Evolutionary conservation across 331 rosid species (phyloP), one percentile per base, ranked within the genome.

Genomic region (Spiraea crenata): DNA sequence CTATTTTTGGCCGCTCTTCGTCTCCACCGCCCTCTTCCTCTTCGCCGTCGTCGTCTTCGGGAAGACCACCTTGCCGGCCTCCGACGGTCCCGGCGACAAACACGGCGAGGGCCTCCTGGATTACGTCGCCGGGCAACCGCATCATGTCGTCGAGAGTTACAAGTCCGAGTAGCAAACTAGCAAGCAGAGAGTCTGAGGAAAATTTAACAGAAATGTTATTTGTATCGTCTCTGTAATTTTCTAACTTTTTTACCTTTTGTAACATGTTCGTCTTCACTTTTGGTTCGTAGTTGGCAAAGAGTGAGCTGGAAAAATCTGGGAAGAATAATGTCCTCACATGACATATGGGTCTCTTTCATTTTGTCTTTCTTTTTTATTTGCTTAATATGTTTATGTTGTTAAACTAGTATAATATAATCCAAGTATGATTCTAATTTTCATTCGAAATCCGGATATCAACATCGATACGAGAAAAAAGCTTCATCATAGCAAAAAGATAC

Each of bases 1-100:
- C 35, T 91, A 82, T 73, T 89, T 89, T 73, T 89, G 90, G 93
- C 96, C 97, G 0, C 97, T 91, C 48, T 42, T 87, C 50, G 81
- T 89, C 81, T 89, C 96, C 78, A 87, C 96, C 12, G 80, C 88
- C 1, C 84, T 89, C 71, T 81, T 89, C 64, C 86, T 91, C 63
- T 70, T 75, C 51, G 74, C 85, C 44, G 88, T 85, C 57, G 35
- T 87, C 38, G 44, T 77, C 63, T 79, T 89, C 75, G 80, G 73
- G 44, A 77, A 58, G 34, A 80, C 83, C 48, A 67, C 85, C 6
- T 12, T 56, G 0, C 67, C 72, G 5, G 40, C 45, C 17, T 7
- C 88, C 41, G 89, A 85, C 9, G 37, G 81, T 37, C 70, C 69
- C 62, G 63, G 65, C 17, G 78, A 44, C 37, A 76, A 59, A 39